Conservation (phyloP, 2,329 filamentous ascomycete genomes). For the Beauveria pseudobassiana region DNA sequence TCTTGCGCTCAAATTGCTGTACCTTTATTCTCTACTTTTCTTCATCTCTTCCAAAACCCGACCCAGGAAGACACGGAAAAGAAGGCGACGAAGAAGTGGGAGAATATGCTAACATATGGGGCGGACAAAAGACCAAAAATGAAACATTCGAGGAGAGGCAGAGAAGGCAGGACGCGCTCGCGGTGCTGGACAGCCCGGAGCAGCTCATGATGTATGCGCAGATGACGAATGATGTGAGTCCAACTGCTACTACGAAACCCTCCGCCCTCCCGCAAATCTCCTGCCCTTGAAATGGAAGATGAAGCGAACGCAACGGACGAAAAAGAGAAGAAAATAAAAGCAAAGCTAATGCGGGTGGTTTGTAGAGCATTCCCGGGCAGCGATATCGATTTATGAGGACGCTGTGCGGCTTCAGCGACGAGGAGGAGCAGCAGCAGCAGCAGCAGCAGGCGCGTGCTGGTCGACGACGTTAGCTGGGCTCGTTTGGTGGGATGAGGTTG, state of each 20-base stretch:
- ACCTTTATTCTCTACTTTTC: too few relatives aligned
- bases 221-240: slow-evolving; percentile 41
- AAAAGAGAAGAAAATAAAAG: background rate
- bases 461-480: background rate
- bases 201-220: slow-evolving; percentile 52
- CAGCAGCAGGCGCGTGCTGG: slow-evolving; percentile 5
- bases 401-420: slow-evolving; percentile 41
- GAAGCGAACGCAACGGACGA: background rate
- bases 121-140: slow-evolving; percentile 10
- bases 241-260: background rate
- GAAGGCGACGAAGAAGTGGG: background rate
- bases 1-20: too few relatives aligned
- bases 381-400: slow-evolving; percentile 49
- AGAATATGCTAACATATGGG: background rate
- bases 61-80: background rate
- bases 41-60: too few relatives aligned
- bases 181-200: slow-evolving; percentile 50
- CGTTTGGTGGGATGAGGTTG: too few relatives aligned
- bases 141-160: slow-evolving; percentile 37
- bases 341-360: background rate
- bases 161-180: slow-evolving; percentile 40
- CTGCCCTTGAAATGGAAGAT: too few relatives aligned
- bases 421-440: background rate
- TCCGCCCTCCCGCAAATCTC: background rate
- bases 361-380: slow-evolving; percentile 47